These are phyloP conservation scores for Phlyctochytrium arcticum DNA, from an alignment of 192 early-diverging fungal species.

Conservation along the genomic window DNA sequence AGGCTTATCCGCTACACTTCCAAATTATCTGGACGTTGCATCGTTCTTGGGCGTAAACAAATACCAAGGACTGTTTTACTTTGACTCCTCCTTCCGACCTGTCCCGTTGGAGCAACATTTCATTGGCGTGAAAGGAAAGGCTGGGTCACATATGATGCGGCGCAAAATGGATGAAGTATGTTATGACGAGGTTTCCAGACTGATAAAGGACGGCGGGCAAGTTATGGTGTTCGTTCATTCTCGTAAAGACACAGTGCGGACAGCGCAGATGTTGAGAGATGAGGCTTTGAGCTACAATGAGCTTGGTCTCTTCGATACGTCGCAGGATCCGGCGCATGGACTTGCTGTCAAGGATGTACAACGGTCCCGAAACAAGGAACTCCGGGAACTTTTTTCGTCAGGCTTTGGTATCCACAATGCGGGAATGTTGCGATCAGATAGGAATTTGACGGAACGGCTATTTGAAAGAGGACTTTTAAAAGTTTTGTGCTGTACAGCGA, in stretches of 20 bases:
- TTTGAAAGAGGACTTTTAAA: conserved; percentile 82
- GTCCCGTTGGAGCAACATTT: conserved; percentile 97
- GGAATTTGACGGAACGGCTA: conserved; percentile 79
- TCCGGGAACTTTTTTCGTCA: conserved; percentile 76
- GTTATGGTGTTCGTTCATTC: conserved; percentile 99
- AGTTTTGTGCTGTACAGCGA: conserved; percentile 95
- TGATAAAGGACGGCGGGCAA: conserved; percentile 81
- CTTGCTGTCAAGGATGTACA: conserved; percentile 58
- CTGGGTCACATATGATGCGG: conserved; percentile 59
- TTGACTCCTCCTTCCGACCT: conserved; percentile 92
- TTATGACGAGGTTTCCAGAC: conserved; percentile 70
- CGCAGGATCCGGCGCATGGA: conserved; percentile 46
- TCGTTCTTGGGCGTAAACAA: conserved; percentile 90
- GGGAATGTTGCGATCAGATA: conserved; percentile 87
- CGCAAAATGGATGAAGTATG: conserved; percentile 76
- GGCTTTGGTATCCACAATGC: conserved; percentile 97
- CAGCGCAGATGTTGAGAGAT: conserved; percentile 74
- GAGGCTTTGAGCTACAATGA: conserved; percentile 63
- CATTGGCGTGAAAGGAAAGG: conserved; percentile 83
- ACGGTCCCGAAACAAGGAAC: conserved; percentile 75
- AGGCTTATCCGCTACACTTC: conserved; percentile 95
- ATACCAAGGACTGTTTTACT: conserved; percentile 91
- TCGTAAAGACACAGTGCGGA: conserved; percentile 96
- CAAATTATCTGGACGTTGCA: conserved; percentile 96
- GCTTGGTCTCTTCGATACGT: conserved; percentile 61